Conservation (phyloP, 768 basidiomycete species). For the Termitomyces sp. region DNA sequence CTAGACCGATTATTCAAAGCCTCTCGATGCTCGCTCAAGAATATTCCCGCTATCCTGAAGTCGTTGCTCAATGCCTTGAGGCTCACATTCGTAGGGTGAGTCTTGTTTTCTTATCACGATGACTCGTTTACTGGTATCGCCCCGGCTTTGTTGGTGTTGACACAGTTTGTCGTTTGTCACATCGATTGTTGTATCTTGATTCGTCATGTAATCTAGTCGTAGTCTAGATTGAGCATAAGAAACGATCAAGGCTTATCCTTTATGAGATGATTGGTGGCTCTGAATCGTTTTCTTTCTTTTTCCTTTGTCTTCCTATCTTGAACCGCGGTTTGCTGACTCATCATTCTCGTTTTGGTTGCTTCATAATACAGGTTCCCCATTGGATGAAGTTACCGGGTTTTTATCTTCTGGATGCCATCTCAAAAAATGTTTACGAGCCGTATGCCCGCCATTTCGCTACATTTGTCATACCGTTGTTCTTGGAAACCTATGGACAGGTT, state of each 20-base stretch:
- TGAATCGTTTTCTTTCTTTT: conserved; percentile 3
- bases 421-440: conserved; percentile 92
- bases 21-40: conserved; percentile 92
- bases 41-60: conserved; percentile 67
- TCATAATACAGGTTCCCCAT: conserved; percentile 63
- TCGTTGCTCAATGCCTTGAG: conserved; percentile 79
- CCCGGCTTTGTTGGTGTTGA: conserved; percentile 10
- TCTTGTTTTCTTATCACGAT: conserved; percentile 20
- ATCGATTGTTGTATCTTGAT: conserved; percentile 13
- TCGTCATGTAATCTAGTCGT: conserved; percentile 38
- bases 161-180: conserved; percentile 1
- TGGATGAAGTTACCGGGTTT: conserved; percentile 91
- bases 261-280: conserved; percentile 18
- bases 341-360: conserved; percentile 31
- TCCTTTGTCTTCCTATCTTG: conserved; percentile 16
- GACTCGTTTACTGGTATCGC: conserved; percentile 16
- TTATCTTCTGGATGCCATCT: conserved; percentile 94
- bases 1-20: conserved; percentile 88
- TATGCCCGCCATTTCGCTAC: conserved; percentile 83
- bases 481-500: conserved; percentile 83
- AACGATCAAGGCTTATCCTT: conserved; percentile 25
- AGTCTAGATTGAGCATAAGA: conserved; percentile 32
- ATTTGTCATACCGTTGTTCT: conserved; percentile 78
- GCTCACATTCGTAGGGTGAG: conserved; percentile 87
- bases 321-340: conserved; percentile 68